Percentiles rank a stretch among this genome's conserved stretches.
phyloP scores from a whole-genome alignment of 495 filamentous ascomycete genomes.

The Xylaria nigripes region DNA sequence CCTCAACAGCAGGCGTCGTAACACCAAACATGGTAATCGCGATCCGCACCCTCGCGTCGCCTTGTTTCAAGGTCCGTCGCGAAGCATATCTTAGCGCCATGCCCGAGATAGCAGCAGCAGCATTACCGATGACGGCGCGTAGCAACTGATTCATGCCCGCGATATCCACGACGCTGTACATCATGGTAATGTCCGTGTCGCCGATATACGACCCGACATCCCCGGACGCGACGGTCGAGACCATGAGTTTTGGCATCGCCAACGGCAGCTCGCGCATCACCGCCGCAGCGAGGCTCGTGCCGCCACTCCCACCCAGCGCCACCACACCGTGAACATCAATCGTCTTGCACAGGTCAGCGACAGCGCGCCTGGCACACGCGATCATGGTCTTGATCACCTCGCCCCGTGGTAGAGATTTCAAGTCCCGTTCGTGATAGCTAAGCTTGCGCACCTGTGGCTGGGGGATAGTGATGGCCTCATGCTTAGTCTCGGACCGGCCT shows the following conservation, averaged over 20 bases:
- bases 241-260: slow-evolving; percentile 61
- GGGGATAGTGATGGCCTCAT: slow-evolving; percentile 41
- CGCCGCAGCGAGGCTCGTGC: slow-evolving; percentile 46
- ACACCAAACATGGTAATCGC: slow-evolving; percentile 70
- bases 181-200: slow-evolving; percentile 60
- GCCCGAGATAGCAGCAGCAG: slow-evolving; percentile 49
- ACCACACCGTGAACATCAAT: slow-evolving; percentile 46
- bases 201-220: slow-evolving; percentile 51
- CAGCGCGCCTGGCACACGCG: slow-evolving; percentile 26
- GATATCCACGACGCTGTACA: slow-evolving; percentile 64
- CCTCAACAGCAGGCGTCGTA: slow-evolving; percentile 54
- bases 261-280: slow-evolving; percentile 55
- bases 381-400: slow-evolving; percentile 46
- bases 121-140: slow-evolving; percentile 48
- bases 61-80: background rate
- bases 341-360: slow-evolving; percentile 27
- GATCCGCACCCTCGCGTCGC: slow-evolving; percentile 21
- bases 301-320: slow-evolving; percentile 49
- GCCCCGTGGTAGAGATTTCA: slow-evolving; percentile 33
- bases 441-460: slow-evolving; percentile 31
- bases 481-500: slow-evolving; percentile 35
- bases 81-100: slow-evolving; percentile 44
- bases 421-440: slow-evolving; percentile 11
- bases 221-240: slow-evolving; percentile 58
- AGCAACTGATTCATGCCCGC: slow-evolving; percentile 55